These are phyloP conservation scores for Ustilago nuda DNA, from an alignment of 1,284 basidiomycete genomes.

Conservation along the genomic window DNA sequence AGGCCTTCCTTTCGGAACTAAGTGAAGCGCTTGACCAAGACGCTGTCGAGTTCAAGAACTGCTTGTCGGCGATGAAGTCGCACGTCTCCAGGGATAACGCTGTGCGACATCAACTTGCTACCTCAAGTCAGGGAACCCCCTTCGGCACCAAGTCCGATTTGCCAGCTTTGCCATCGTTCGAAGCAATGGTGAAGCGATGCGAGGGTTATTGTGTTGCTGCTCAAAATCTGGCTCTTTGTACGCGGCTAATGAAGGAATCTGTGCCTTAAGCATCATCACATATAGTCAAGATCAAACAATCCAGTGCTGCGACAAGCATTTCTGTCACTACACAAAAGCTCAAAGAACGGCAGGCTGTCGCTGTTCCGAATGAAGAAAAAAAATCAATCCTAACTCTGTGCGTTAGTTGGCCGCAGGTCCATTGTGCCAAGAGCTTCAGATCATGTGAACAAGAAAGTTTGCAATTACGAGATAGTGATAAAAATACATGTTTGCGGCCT, in stretches of 20 bases:
- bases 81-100: constrained; percentile 17
- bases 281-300: background rate
- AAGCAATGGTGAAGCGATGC: constrained; percentile 18
- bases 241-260: constrained; percentile 9
- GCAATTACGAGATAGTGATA: background rate
- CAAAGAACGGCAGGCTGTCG: background rate
- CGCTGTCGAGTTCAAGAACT: constrained; percentile 19
- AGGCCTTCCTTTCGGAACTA: constrained; percentile 17
- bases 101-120: background rate
- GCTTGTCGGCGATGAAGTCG: constrained; percentile 29
- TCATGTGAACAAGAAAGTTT: too few relatives aligned
- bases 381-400: background rate
- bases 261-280: background rate
- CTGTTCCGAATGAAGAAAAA: background rate
- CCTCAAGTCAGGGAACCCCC: background rate
- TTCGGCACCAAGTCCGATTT: constrained; percentile 1
- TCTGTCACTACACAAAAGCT: too few relatives aligned
- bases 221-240: constrained; percentile 14
- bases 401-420: background rate
- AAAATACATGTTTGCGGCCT: background rate
- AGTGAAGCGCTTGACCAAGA: constrained; percentile 35
- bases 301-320: background rate
- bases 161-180: constrained; percentile 15
- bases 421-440: too few relatives aligned
- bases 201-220: constrained; percentile 9